phyloP scores from a whole-genome alignment of 192 early-diverging fungal species.

The Diversispora epigaea region DNA sequence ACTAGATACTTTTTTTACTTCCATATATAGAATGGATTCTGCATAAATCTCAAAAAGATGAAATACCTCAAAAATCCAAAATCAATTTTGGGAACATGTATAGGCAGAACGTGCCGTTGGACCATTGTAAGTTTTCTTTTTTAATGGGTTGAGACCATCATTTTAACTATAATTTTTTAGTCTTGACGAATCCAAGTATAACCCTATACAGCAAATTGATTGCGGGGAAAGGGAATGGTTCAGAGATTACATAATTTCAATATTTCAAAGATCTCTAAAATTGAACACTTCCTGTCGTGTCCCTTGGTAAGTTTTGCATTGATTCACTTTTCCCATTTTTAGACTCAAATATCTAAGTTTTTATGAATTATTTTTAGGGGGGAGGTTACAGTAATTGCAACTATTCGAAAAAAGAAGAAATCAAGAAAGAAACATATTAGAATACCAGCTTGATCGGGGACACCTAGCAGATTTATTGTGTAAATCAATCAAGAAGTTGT shows the following conservation, averaged over 20 bases:
- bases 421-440: too few relatives aligned
- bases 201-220: background rate
- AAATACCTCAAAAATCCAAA: too few relatives aligned
- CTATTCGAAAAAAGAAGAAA: too few relatives aligned
- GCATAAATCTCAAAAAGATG: too few relatives aligned
- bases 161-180: constrained; percentile 24
- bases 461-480: too few relatives aligned
- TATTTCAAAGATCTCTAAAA: constrained; percentile 28
- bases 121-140: constrained; percentile 30
- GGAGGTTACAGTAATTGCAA: too few relatives aligned
- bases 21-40: too few relatives aligned
- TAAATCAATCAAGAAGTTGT: too few relatives aligned
- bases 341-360: background rate
- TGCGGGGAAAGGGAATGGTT: constrained; percentile 18
- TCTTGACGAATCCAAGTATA: constrained; percentile 5
- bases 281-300: constrained; percentile 18
- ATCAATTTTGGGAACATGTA: too few relatives aligned
- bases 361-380: background rate
- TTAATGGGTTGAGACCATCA: background rate
- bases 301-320: constrained; percentile 24
- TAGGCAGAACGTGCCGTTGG: constrained; percentile 27
- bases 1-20: too few relatives aligned
- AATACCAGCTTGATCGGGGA: too few relatives aligned
- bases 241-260: constrained; percentile 24
- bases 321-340: constrained; percentile 5